Evolutionary conservation across 2,329 filamentous ascomycete species (phyloP), one percentile per base, ranked within the genome.

Genomic region (Fusarium anguioides): DNA sequence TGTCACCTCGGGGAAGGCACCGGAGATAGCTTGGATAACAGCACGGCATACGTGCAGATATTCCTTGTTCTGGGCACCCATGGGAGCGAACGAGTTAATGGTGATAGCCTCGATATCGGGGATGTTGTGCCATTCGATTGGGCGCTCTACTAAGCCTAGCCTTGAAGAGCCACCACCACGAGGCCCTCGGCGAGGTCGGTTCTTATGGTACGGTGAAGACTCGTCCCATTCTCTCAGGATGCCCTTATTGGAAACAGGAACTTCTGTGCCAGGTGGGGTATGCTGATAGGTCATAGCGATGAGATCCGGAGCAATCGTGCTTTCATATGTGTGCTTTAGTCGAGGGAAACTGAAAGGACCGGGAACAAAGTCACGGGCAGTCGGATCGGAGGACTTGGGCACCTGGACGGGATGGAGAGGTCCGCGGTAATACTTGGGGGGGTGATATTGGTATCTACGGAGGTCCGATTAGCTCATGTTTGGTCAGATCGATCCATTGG

Each of bases 351-450:
- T 91, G 84, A 98, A 99, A 3, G 96, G 96, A 0, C 96, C 96
- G 1, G 96, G 94, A 24, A 92, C 84, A 78, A 96, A 99, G 75
- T 93, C 85, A 76, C 96, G 91, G 60, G 96, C 97, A 26, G 91
- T 87, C 1, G 94, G 94, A 74, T 97, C 92, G 65, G 94, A 96
- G 49, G 89, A 87, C 36, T 89, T 86, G n/a, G 93, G 95, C 60
- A 93, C 92, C 81, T 97, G 93, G 74, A 97, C 89, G 48, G 96
- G 96, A 77, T 98, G 94, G 23, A 98, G 85, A 67, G 94, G 94
- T 56, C 96, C 96, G 75, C 95, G 92, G 79, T 97, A 90, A 86
- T 94, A 99, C 82, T 95, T 96, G 66, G 96, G 96, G 48, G 95
- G 91, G 68, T 94, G 93, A 80, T 91, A 98, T 80, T 97, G 92